Base-by-base conservation (phyloP, 1,284 basidiomycete genomes). In the Gomphus sp. region DNA sequence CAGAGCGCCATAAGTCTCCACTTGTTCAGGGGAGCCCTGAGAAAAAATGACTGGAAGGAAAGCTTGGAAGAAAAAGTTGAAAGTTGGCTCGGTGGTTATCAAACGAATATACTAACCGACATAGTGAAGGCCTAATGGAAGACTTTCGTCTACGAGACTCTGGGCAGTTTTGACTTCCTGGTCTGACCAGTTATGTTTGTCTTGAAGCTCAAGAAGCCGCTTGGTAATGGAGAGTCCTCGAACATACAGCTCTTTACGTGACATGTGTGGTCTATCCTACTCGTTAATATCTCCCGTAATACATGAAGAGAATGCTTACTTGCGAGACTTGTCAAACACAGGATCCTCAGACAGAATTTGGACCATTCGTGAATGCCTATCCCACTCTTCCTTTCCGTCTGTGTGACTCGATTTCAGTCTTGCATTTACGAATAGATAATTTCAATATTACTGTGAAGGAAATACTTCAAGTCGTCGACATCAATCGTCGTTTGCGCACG, bases 21-120 rank as follows among this genome's bases (percentile, higher is more conserved):
- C 60, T 10, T 87, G 72, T 10, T 73, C 71, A 1, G 75, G 69
- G 0, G 79, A 80, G 7, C 74, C 84, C 71, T 89, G 84, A 4
- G 80, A 76, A 53, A 76, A 66, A 60, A 88, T 77, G 22, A 90
- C 81, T 2, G 87, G 86, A 60, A 82, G 78, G 64, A 87, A 89
- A 0, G 84, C 86, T 82, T 28, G 3, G 28, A 28, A 28, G 28
- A 28, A 58, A 16, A 58, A 43, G 54, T 43, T 56, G 31, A n/a
- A 4, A 37, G 34, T 12, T 52, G 49, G 41, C 33, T 34, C 43
- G n/a, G 44, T 31, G 12, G 56, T 8, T 7, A 31, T 48, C 25
- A 12, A 64, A 51, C 34, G 11, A 22, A 12, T 25, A 11, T 52
- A 68, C 77, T n/a, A 62, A 84, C 85, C 84, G 9, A 78, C 60